A percentile compares a stretch with the other conserved stretches of the same genome.
Evolutionary conservation across 108 stramenopile species (phyloP).

Genomic region (Cylindrotheca fusiformis): DNA sequence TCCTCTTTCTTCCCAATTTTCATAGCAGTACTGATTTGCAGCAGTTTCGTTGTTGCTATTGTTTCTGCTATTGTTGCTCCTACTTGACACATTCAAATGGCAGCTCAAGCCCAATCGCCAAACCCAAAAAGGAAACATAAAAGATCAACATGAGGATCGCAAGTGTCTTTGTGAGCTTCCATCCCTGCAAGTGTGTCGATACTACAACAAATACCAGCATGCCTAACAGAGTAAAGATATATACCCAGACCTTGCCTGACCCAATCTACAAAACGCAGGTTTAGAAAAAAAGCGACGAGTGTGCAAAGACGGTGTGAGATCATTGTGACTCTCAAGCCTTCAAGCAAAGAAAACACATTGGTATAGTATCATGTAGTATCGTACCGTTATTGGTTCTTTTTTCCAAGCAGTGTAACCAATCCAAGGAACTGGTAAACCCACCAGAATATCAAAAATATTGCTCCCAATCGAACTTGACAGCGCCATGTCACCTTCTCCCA

Average conservation of each 20-base stretch:
- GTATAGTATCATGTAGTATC: neutral
- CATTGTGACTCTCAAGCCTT: too few species aligned
- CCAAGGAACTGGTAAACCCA: slow-evolving; percentile 83
- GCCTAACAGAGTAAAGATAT: slow-evolving; percentile 62
- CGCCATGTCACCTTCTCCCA: slow-evolving; percentile 87
- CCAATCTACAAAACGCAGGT: slow-evolving; percentile 28
- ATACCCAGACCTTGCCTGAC: slow-evolving; percentile 49
- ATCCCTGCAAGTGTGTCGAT: slow-evolving; percentile 67
- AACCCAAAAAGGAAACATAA: slow-evolving; percentile 67
- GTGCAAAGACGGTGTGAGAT: too few species aligned
- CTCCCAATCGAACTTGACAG: slow-evolving; percentile 82
- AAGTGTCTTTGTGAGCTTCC: slow-evolving; percentile 77
- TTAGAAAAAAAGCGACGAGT: neutral
- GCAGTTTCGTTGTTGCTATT: neutral
- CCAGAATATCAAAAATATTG: slow-evolving; percentile 85
- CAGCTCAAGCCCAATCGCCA: slow-evolving; percentile 50
- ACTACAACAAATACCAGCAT: slow-evolving; percentile 71
- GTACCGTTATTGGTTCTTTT: slow-evolving; percentile 3
- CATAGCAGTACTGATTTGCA: neutral
- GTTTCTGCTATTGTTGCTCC: neutral
- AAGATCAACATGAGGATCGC: slow-evolving; percentile 70
- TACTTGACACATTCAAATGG: slow-evolving; percentile 16
- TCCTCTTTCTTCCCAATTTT: too few species aligned
- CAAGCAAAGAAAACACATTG: neutral
- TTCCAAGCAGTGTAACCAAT: slow-evolving; percentile 44